Evolutionary conservation across 768 basidiomycete genomes (phyloP), one percentile per base, ranked within the genome.

Genomic region (Auricularia auricula-judae): DNA sequence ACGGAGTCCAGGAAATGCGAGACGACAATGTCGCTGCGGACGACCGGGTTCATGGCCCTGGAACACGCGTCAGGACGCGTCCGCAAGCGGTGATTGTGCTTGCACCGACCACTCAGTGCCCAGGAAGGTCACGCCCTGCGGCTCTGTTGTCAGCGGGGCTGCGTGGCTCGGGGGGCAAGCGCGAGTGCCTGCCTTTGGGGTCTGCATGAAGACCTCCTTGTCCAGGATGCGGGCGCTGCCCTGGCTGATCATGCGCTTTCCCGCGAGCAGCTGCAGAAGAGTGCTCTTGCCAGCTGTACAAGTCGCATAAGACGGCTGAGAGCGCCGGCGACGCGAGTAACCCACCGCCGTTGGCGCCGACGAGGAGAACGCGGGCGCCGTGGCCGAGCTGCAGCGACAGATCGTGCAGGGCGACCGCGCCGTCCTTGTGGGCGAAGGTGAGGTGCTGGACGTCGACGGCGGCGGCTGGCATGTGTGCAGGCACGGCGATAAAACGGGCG

Each of bases 41-140:
- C 95, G 65, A 98, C 96, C 1, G 95, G 93, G 75, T 99, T 98
- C 86, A 91, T 91, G 0, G 94, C 94, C 91, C 91, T 91, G 71
- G n/a, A 67, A 23, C 36, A 56, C 14, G 33, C 36, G 33, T 58
- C 54, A 36, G 61, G 36, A 62, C 21, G 65, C 47, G 53, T 56
- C 12, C 53, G 36, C 56, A 36, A 16, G 34, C 51, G 44, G 59
- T 3, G 33, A 14, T 42, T 42, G 39, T 42, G 51, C 11, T 62
- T 53, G 33, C 59, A 21, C 83, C 62, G 64, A 88, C 93, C 96
- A 98, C 76, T 98, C 95, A 1, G 95, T 98, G 23, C 95, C 95
- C 11, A 97, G 81, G 73, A 90, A 92, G 21, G 91, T 87, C 39
- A 96, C 83, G 5, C 89, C 91, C 18, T 81, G 7, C 12, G 64